A percentile compares a stretch with the other conserved stretches of the same genome.
These are phyloP conservation scores for Cyamopsis tetragonoloba DNA, from an alignment of 306 rosid genomes.

Conservation along the genomic window DNA sequence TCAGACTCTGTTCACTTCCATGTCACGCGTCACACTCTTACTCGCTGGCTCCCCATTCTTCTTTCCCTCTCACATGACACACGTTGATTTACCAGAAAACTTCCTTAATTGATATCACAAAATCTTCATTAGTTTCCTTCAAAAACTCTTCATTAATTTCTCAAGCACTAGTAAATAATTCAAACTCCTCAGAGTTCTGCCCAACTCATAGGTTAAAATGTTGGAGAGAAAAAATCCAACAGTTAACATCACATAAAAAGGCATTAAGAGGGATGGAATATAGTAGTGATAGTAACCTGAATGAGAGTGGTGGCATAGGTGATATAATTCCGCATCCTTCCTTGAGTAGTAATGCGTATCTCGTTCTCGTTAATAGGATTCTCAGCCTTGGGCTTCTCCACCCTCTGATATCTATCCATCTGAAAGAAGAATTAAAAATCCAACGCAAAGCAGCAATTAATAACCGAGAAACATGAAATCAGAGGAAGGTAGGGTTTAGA, in stretches of 20 bases:
- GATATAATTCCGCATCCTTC: constrained; percentile 81
- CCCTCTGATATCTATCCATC: constrained; percentile 94
- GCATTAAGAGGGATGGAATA: background rate
- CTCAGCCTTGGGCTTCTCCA: constrained; percentile 73
- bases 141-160: background rate
- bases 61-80: background rate
- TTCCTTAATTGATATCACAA: background rate
- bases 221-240: background rate
- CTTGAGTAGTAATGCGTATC: constrained; percentile 86
- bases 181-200: background rate
- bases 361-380: constrained; percentile 76
- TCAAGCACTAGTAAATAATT: background rate
- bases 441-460: background rate
- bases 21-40: background rate
- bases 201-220: background rate
- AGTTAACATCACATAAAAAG: background rate
- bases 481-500: constrained; percentile 26
- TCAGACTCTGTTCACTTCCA: background rate
- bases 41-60: background rate
- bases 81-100: background rate
- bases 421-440: background rate
- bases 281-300: constrained; percentile 37
- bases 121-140: background rate
- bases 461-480: background rate
- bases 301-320: constrained; percentile 88